Evolutionary conservation across 2,329 filamentous ascomycete genomes (phyloP).

Genomic region (Pseudofabraea citricarpa): DNA sequence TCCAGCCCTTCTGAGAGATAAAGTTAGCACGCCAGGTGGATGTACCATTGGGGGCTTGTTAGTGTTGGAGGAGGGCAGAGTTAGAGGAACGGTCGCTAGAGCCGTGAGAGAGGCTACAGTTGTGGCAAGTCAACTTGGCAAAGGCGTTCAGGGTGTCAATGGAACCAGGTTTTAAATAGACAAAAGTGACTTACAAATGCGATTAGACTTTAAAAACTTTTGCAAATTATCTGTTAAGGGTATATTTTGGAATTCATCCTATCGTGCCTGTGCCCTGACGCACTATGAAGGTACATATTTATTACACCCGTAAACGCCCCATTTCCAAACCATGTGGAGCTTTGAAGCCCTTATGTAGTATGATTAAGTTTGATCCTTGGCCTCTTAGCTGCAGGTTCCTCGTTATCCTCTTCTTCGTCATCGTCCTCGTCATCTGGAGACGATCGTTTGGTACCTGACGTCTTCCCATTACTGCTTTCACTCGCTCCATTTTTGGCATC

Average conservation of each 20-base stretch:
- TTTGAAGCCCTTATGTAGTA: too few species aligned
- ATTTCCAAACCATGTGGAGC: too few species aligned
- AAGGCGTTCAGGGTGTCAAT: slow-evolving; percentile 42
- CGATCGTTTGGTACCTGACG: slow-evolving; percentile 13
- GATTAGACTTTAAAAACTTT: too few species aligned
- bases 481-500: slow-evolving; percentile 9
- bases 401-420: slow-evolving; percentile 7
- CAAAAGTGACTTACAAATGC: not conserved
- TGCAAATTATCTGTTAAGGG: too few species aligned
- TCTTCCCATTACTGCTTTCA: slow-evolving; percentile 1
- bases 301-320: not conserved
- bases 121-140: slow-evolving; percentile 61
- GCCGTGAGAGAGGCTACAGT: slow-evolving; percentile 68
- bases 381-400: slow-evolving; percentile 20
- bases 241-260: too few species aligned
- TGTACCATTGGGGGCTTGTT: slow-evolving; percentile 73
- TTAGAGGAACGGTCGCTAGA: slow-evolving; percentile 61
- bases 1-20: slow-evolving; percentile 69
- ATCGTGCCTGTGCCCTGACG: too few species aligned
- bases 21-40: slow-evolving; percentile 72
- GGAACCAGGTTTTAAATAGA: slow-evolving; percentile 33
- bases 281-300: too few species aligned
- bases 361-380: too few species aligned
- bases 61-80: slow-evolving; percentile 67
- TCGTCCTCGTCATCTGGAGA: slow-evolving; percentile 11